Evolutionary conservation across 768 basidiomycete genomes (phyloP).

Genomic region (Terana coerulea): DNA sequence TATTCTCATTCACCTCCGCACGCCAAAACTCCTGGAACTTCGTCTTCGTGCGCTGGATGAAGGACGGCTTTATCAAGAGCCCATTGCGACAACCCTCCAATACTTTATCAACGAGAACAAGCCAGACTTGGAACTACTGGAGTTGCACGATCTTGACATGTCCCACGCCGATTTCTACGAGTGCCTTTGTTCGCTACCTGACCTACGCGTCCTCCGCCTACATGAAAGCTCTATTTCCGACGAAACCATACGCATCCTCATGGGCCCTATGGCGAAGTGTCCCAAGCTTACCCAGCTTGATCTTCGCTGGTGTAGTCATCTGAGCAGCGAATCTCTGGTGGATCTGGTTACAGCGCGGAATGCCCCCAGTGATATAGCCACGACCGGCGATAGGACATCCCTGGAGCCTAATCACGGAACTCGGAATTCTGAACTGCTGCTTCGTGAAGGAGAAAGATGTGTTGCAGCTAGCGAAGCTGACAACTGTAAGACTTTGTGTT

Average conservation of each 20-base stretch:
- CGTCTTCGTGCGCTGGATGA: constrained; percentile 39
- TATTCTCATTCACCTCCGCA: constrained; percentile 26
- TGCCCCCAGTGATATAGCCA: neutral
- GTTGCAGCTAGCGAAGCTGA: constrained; percentile 43
- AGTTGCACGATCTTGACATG: constrained; percentile 48
- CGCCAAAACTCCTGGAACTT: constrained; percentile 35
- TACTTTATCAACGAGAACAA: constrained; percentile 30
- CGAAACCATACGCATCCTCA: constrained; percentile 34
- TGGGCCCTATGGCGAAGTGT: constrained; percentile 39
- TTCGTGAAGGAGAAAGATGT: constrained; percentile 54
- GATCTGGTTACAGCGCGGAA: constrained; percentile 34
- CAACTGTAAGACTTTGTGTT: constrained; percentile 44
- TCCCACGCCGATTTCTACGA: constrained; percentile 33
- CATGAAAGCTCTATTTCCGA: constrained; percentile 59
- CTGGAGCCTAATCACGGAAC: constrained; percentile 35
- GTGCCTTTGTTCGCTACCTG: constrained; percentile 34
- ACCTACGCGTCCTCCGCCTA: constrained; percentile 45
- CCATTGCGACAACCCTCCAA: constrained; percentile 27
- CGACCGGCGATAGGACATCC: neutral
- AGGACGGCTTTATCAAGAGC: constrained; percentile 29
- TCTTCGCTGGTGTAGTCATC: constrained; percentile 56
- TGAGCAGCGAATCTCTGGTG: constrained; percentile 49
- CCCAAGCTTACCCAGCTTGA: constrained; percentile 47
- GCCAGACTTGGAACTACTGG: constrained; percentile 35
- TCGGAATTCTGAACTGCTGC: constrained; percentile 55